Conservation (phyloP, 164 flowering plant genomes). For the Akebia trifoliata region DNA sequence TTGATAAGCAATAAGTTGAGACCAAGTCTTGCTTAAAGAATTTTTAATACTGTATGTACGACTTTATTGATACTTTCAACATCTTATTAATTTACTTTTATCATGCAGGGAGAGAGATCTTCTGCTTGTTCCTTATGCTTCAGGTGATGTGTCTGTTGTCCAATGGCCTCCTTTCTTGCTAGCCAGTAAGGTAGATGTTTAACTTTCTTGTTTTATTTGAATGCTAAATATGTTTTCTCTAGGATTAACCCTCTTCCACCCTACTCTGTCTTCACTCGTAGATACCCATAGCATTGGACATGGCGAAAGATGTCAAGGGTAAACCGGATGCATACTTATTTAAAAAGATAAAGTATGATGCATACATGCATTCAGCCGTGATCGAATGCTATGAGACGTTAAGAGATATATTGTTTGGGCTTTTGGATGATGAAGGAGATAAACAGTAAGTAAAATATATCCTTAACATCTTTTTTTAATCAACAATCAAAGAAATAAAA, state of each 20-base stretch:
- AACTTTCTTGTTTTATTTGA: background rate
- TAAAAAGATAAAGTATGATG: constrained; percentile 63
- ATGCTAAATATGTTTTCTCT: background rate
- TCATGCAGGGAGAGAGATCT: constrained; percentile 70
- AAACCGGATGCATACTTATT: constrained; percentile 69
- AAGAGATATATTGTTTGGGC: constrained; percentile 43
- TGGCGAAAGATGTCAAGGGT: constrained; percentile 89
- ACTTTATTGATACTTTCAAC: background rate
- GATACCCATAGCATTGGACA: constrained; percentile 98
- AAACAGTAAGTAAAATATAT: constrained; percentile 37
- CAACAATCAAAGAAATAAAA: no score
- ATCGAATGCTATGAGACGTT: constrained; percentile 88
- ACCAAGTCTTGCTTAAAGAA: constrained; percentile 9
- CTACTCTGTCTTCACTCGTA: constrained; percentile 18
- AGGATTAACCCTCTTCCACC: constrained; percentile 8
- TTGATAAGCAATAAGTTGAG: constrained; percentile 67
- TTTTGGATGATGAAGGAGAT: constrained; percentile 58
- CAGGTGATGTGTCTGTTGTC: constrained; percentile 57
- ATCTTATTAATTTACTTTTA: constrained; percentile 8
- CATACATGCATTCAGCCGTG: constrained; percentile 84
- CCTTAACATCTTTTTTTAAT: no score
- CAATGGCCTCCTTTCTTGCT: constrained; percentile 99
- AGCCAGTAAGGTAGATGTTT: constrained; percentile 76
- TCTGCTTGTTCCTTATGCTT: constrained; percentile 75
- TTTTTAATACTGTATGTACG: background rate